Conservation (phyloP, 306 rosid genomes). For the Gleditsia sinensis region DNA sequence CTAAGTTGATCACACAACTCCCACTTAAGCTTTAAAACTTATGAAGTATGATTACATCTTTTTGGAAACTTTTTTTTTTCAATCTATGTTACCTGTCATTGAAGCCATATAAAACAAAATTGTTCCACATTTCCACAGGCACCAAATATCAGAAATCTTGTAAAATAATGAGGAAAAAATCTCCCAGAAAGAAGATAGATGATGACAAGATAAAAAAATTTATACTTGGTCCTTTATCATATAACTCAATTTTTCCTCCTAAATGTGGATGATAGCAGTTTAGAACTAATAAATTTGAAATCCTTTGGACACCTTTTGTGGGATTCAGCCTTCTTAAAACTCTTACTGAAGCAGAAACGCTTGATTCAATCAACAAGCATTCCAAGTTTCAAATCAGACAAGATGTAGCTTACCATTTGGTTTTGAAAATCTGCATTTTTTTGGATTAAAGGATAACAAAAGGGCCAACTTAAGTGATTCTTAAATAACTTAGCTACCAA, state of each 20-base stretch:
- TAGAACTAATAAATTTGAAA: slow-evolving; percentile 23
- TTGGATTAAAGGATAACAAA: slow-evolving; percentile 2
- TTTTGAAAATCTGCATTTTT: slow-evolving; percentile 2
- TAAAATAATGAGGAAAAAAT: not conserved
- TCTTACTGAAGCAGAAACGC: slow-evolving; percentile 8
- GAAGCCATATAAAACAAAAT: slow-evolving; percentile 11
- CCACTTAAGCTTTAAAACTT: slow-evolving; percentile 10
- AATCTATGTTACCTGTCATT: slow-evolving; percentile 14
- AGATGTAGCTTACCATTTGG: slow-evolving; percentile 15
- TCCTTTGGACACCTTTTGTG: not conserved
- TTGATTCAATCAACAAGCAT: slow-evolving; percentile 20
- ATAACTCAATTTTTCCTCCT: slow-evolving; percentile 11
- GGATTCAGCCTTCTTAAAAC: slow-evolving; percentile 21
- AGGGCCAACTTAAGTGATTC: slow-evolving; percentile 1
- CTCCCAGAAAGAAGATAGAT: slow-evolving; percentile 3
- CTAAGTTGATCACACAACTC: slow-evolving; percentile 25
- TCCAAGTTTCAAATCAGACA: slow-evolving; percentile 11
- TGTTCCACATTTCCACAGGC: not conserved
- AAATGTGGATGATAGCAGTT: not conserved
- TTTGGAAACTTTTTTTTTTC: not conserved
- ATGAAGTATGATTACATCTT: slow-evolving; percentile 14
- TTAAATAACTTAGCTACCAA: slow-evolving; percentile 10
- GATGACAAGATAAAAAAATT: slow-evolving; percentile 16
- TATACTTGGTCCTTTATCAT: not conserved
- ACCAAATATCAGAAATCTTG: slow-evolving; percentile 17